These are phyloP conservation scores for Epichloe bromicola DNA, from an alignment of 2,329 filamentous ascomycete genomes.

Conservation along the genomic window DNA sequence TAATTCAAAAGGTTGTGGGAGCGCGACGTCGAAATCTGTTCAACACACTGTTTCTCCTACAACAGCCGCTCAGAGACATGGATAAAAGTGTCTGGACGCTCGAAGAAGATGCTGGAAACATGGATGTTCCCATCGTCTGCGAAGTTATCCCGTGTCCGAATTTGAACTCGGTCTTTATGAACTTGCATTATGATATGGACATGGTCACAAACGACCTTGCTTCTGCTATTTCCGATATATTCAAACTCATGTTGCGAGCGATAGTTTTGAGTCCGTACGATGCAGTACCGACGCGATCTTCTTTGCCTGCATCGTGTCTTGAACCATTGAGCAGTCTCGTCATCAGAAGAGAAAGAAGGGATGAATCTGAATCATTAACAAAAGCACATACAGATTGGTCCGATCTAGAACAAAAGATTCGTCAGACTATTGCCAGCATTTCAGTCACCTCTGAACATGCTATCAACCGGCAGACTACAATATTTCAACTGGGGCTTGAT, in stretches of 20 bases:
- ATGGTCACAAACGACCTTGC: conserved; percentile 18
- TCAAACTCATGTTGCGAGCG: conserved; percentile 16
- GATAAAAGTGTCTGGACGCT: conserved; percentile 43
- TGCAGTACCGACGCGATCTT: not conserved
- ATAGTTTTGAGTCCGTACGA: conserved; percentile 17
- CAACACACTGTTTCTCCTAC: conserved; percentile 68
- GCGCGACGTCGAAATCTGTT: conserved; percentile 47
- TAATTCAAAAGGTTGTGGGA: conserved; percentile 44
- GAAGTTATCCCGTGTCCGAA: conserved; percentile 50
- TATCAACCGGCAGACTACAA: conserved; percentile 52
- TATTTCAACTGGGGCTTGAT: conserved; percentile 81
- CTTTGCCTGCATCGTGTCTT: not conserved
- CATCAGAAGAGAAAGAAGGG: conserved; percentile 10
- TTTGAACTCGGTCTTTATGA: conserved; percentile 41
- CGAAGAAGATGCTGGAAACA: conserved; percentile 43
- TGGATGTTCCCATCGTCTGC: conserved; percentile 67
- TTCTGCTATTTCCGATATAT: conserved; percentile 16
- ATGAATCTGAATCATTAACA: conserved; percentile 7
- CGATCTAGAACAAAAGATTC: conserved; percentile 36
- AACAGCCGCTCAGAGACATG: conserved; percentile 48
- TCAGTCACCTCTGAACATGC: conserved; percentile 34
- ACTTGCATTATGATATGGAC: conserved; percentile 48
- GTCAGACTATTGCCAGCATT: conserved; percentile 43
- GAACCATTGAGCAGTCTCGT: conserved; percentile 11
- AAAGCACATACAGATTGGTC: conserved; percentile 30